Base-by-base conservation (phyloP, 1,284 basidiomycete species). In the Cryptococcus amylolentus region DNA sequence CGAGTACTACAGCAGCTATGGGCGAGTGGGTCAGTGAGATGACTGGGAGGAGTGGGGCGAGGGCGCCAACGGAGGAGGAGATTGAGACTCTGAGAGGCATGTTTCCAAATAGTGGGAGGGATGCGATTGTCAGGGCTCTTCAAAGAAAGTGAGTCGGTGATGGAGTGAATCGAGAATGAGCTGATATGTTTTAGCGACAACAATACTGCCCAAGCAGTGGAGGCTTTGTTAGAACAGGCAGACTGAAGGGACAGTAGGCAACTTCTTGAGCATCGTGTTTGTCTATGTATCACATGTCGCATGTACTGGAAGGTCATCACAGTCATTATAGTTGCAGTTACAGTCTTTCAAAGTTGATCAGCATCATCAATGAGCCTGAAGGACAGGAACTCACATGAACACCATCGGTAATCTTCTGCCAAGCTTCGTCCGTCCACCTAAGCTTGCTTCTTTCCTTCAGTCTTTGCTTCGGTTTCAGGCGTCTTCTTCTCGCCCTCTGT, bases 1-100 rank as follows among this genome's bases (percentile, higher is more conserved):
- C 63, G n/a, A 68, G 64, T 6, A 70, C 72, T 0, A 71, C 73
- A 42, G 85, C 84, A 3, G 86, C 71, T 0, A 80, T 92, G 73
- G 84, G 87, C 48, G 87, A 89, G 68, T 91, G 88, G 88, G 86
- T 91, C 39, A 82, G 87, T 58, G 87, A 88, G 66, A 75, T 91
- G 62, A 88, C 87, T 2, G 88, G 88, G 4, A 78, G 86, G 62
- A 71, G 81, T 45, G 52, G 51, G 73, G 81, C 67, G 52, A 82
- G 88, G 48, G 84, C 85, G 14, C 87, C 89, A 2, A 81, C 81
- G 42, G 88, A 90, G 46, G 78, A 82, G 35, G 90, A 93, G 77
- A 88, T 92, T 49, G 76, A 79, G 27, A 63, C 73, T 66, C 72
- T 93, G 58, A 83, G 83, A 49, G 82, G 77, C 52, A 91, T 94